Evolutionary conservation across 148 eudicot species (phyloP).

Genomic region (Fallopia convolvulus): DNA sequence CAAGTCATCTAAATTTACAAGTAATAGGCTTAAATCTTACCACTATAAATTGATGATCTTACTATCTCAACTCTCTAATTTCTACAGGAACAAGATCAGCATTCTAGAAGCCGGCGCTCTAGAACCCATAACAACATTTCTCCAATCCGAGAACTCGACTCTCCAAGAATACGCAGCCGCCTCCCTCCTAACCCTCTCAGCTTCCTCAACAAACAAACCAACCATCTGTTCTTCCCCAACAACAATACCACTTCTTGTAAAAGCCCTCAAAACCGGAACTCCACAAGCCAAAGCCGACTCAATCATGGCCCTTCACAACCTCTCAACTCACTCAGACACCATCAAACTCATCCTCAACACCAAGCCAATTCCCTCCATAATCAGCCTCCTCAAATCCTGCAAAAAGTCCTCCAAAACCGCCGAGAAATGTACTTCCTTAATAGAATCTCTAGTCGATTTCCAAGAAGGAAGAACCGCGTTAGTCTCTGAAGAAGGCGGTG

Average conservation of each 20-base stretch:
- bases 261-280: constrained; percentile 43
- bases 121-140: constrained; percentile 60
- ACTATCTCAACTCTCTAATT: background rate
- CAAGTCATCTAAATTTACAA: too few species aligned
- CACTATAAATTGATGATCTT: background rate
- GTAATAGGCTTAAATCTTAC: too few species aligned
- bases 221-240: constrained; percentile 57
- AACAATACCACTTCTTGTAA: constrained; percentile 68
- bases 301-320: constrained; percentile 79
- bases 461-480: constrained; percentile 55
- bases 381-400: constrained; percentile 54
- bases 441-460: constrained; percentile 62
- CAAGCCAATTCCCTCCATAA: constrained; percentile 51
- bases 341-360: constrained; percentile 42
- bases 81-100: constrained; percentile 69
- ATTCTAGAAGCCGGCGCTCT: constrained; percentile 78
- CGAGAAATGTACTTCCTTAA: constrained; percentile 70
- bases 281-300: constrained; percentile 73
- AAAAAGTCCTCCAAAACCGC: constrained; percentile 70
- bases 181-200: constrained; percentile 80
- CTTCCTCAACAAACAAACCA: constrained; percentile 75
- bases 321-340: constrained; percentile 61
- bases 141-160: constrained; percentile 34
- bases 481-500: constrained; percentile 74
- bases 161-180: constrained; percentile 91